Conservation (phyloP, 352 stramenopile genomes). For the Phytophthora quininea region DNA sequence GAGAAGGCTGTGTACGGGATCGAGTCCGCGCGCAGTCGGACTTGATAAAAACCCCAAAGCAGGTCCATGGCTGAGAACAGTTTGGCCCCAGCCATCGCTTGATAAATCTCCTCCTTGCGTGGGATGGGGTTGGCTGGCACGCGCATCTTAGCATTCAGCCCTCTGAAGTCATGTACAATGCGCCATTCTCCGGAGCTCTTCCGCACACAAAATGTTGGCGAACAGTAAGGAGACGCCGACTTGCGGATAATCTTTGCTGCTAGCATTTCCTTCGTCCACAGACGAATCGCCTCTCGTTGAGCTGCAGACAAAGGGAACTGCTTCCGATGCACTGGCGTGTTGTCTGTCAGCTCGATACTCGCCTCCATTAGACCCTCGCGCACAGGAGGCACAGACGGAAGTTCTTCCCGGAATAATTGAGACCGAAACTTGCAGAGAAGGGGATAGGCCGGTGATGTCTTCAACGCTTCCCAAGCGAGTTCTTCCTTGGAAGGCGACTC, state of each 20-base stretch:
- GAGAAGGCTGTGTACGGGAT: conserved; percentile 7
- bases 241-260: background rate
- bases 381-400: conserved; percentile 6
- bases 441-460: conserved; percentile 1
- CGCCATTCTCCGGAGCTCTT: background rate
- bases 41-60: conserved; percentile 4
- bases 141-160: background rate
- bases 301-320: background rate
- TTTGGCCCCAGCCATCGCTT: background rate
- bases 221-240: conserved; percentile 1
- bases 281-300: background rate
- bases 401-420: conserved; percentile 5
- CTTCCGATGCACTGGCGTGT: background rate
- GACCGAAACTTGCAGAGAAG: background rate
- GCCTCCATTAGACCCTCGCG: conserved; percentile 2
- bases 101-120: conserved; percentile 1
- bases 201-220: conserved; percentile 1
- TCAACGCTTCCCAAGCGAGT: background rate
- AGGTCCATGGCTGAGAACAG: conserved; percentile 5
- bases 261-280: conserved; percentile 5
- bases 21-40: background rate
- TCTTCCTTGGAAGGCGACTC: background rate
- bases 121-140: conserved; percentile 1
- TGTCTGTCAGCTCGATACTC: background rate
- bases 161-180: conserved; percentile 3